Percentiles rank a stretch among this genome's conserved stretches.
phyloP scores from a whole-genome alignment of 192 early-diverging fungal genomes.

The Rhizoclosmatium globosum region DNA sequence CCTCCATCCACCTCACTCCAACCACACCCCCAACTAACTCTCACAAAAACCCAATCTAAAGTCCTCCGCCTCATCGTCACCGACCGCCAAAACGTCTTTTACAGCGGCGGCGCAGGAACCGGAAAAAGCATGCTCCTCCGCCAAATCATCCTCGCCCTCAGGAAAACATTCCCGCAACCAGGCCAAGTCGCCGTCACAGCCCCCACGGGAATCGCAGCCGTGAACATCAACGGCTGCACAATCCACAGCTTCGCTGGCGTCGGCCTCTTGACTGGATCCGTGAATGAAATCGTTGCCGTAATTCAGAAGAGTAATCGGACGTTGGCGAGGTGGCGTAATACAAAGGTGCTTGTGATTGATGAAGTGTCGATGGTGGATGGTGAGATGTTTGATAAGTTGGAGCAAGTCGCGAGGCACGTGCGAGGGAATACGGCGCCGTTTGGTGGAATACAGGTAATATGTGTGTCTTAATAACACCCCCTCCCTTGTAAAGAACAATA shows the following conservation, averaged over 20 bases:
- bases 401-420: slow-evolving; percentile 41
- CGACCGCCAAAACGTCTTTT: slow-evolving; percentile 3
- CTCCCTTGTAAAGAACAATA: no score
- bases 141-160: slow-evolving; percentile 46
- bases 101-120: slow-evolving; percentile 59
- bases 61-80: background rate
- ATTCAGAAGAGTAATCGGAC: slow-evolving; percentile 20
- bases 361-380: slow-evolving; percentile 63
- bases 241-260: slow-evolving; percentile 65
- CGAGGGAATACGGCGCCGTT: slow-evolving; percentile 43
- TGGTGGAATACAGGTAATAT: slow-evolving; percentile 57
- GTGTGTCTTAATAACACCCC: background rate
- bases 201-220: slow-evolving; percentile 68
- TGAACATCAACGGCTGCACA: slow-evolving; percentile 65
- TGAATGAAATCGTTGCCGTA: background rate
- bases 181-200: slow-evolving; percentile 37
- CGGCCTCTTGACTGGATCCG: background rate
- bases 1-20: background rate
- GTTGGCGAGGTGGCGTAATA: slow-evolving; percentile 37
- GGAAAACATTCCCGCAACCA: background rate
- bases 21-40: background rate
- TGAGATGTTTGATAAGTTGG: slow-evolving; percentile 54
- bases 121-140: slow-evolving; percentile 48
- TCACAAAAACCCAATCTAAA: background rate
- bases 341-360: slow-evolving; percentile 57